Percentiles rank a stretch among this genome's conserved stretches.
phyloP scores from a whole-genome alignment of 2,329 filamentous ascomycete species.

The Fusarium heterosporum region DNA sequence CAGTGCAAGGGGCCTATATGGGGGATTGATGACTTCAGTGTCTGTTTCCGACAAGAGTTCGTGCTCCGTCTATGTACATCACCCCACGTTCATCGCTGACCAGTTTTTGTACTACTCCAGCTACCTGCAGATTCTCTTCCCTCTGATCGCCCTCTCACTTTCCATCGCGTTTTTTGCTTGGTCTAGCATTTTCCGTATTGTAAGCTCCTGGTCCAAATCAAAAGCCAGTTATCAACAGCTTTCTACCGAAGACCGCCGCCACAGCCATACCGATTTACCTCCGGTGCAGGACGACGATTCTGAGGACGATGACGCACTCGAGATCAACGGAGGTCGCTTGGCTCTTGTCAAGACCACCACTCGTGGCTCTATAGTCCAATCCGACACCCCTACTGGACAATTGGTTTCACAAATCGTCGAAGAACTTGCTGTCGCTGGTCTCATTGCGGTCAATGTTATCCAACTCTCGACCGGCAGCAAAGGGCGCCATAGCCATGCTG shows the following conservation, averaged over 20 bases:
- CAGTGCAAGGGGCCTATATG: slow-evolving; percentile 70
- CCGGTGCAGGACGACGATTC: slow-evolving; percentile 58
- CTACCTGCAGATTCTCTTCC: slow-evolving; percentile 76
- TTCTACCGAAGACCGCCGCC: slow-evolving; percentile 56
- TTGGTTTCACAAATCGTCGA: slow-evolving; percentile 78
- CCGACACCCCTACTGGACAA: slow-evolving; percentile 82
- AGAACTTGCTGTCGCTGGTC: slow-evolving; percentile 76
- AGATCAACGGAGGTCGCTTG: slow-evolving; percentile 68
- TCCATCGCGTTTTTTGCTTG: slow-evolving; percentile 76
- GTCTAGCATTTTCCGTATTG: slow-evolving; percentile 66
- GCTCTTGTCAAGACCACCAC: slow-evolving; percentile 70
- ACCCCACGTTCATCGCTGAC: slow-evolving; percentile 14
- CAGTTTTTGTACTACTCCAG: slow-evolving; percentile 38
- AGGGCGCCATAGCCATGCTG: slow-evolving; percentile 67
- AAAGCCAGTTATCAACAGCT: slow-evolving; percentile 67
- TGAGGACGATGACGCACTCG: slow-evolving; percentile 70
- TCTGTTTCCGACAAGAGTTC: slow-evolving; percentile 75
- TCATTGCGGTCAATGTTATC: slow-evolving; percentile 76
- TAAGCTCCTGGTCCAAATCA: slow-evolving; percentile 60
- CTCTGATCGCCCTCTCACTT: slow-evolving; percentile 74
- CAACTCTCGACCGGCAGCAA: slow-evolving; percentile 72
- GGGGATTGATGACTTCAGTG: slow-evolving; percentile 72
- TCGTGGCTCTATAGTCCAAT: slow-evolving; percentile 73
- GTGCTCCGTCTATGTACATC: slow-evolving; percentile 49
- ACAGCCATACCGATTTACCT: slow-evolving; percentile 65